Conservation (phyloP, 441 rosid genomes). For the Capsella rubella region DNA sequence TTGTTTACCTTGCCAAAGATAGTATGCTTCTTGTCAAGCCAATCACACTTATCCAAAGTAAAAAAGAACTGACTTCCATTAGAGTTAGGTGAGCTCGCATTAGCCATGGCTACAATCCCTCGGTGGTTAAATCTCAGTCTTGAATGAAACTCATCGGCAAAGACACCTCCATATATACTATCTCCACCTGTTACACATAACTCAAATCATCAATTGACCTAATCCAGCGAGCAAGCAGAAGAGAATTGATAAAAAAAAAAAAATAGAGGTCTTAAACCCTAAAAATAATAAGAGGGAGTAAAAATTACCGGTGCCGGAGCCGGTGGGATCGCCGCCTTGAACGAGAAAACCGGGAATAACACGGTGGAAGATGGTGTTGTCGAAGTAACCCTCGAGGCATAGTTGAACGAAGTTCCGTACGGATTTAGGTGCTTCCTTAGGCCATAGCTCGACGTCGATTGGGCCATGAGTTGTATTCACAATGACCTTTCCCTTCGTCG, state of each 20-base stretch:
- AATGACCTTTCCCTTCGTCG: conserved; percentile 89
- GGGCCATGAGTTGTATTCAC: conserved; percentile 84
- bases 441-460: conserved; percentile 92
- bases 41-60: conserved; percentile 87
- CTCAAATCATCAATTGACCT: conserved; percentile 8
- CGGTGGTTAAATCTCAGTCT: conserved; percentile 90
- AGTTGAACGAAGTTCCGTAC: conserved; percentile 92
- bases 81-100: conserved; percentile 78
- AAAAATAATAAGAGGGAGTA: background rate
- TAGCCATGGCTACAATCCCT: conserved; percentile 91
- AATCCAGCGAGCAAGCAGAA: conserved; percentile 1
- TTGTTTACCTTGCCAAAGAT: conserved; percentile 85
- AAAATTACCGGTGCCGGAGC: conserved; percentile 73
- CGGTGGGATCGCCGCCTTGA: conserved; percentile 95
- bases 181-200: conserved; percentile 66
- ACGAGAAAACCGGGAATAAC: conserved; percentile 85
- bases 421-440: conserved; percentile 92
- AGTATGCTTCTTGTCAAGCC: conserved; percentile 85
- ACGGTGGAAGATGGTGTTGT: conserved; percentile 87
- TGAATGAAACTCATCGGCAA: conserved; percentile 86
- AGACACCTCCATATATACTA: conserved; percentile 76
- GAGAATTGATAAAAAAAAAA: background rate
- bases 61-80: conserved; percentile 96
- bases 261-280: background rate
- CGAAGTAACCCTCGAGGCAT: conserved; percentile 91